Evolutionary conservation across 140 eudicot genomes (phyloP), one percentile per base, ranked within the genome.

Genomic region (Ambrosia hybrid): DNA sequence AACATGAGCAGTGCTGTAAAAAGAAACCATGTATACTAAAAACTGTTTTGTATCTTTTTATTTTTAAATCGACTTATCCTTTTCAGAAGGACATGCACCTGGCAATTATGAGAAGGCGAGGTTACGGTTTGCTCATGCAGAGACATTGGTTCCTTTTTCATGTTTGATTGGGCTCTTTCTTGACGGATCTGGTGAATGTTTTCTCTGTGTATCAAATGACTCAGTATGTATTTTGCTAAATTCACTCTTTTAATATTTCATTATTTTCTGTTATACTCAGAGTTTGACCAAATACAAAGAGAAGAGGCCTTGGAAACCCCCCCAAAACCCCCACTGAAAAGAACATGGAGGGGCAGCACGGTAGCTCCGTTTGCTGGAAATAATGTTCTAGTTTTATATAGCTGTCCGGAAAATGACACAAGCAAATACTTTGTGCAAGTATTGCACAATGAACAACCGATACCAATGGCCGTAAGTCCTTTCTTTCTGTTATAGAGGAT

Each of bases 311-410:
- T 94, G 83, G 75, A 78, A 64, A 79, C 73, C 65, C 99, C 99
- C 71, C 87, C 85, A 43, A 94, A 83, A 82, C 99, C 99, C 57
- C 96, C 97, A 57, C 90, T 83, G 67, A 78, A 64, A 80, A 82
- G 99, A 80, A 79, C 57, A 64, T 94, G 99, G 99, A 88, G 86
- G 79, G 99, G 85, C 57, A 91, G 90, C 79, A 78, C 67, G 6
- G 96, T 86, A 71, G 95, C 97, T 14, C 99, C 99, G 45, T 94
- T 90, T 78, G 86, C 85, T 52, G 99, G 99, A 68, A 94, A 94
- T 78, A 94, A 91, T 83, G 84, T 80, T 78, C 67, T 94, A 51
- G 97, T 91, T 37, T 72, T 94, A 21, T 83, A 90, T 73, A 83
- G 85, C 84, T 94, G 99, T 72, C 79, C 89, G 4, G 85, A 64